Evolutionary conservation across 192 early-diverging fungal genomes (phyloP).

Genomic region (Umbelopsis ramanniana): DNA sequence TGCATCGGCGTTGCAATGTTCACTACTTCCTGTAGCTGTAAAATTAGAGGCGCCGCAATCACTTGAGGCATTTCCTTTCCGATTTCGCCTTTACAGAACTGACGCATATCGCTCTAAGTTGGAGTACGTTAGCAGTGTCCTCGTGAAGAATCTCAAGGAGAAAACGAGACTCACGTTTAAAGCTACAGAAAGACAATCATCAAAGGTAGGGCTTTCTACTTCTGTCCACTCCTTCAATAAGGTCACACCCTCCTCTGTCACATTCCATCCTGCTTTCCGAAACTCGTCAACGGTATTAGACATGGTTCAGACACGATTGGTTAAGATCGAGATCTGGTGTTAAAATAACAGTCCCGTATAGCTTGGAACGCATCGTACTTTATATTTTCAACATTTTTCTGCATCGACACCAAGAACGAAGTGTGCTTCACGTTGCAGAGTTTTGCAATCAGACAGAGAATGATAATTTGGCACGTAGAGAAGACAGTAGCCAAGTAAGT

Average conservation of each 20-base stretch:
- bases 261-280: conserved; percentile 31
- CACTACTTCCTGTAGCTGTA: conserved; percentile 36
- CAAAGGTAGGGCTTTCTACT: conserved; percentile 17
- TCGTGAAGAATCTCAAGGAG: neutral
- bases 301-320: neutral
- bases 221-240: conserved; percentile 26
- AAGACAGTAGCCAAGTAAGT: no score
- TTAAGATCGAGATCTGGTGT: no score
- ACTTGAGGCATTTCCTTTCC: conserved; percentile 3
- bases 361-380: no score
- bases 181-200: conserved; percentile 23
- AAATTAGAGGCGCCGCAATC: conserved; percentile 1
- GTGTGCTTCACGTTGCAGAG: no score
- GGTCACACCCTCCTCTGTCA: conserved; percentile 26
- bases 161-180: conserved; percentile 25
- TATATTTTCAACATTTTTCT: no score
- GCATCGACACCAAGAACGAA: no score
- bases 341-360: no score
- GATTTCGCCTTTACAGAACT: conserved; percentile 22
- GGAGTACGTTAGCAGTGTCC: neutral
- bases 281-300: conserved; percentile 2
- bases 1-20: conserved; percentile 34
- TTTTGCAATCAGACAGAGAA: no score
- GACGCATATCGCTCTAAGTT: conserved; percentile 31
- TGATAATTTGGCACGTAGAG: no score